Percentiles rank a stretch among this genome's conserved stretches.
phyloP scores from a whole-genome alignment of 2,329 filamentous ascomycete genomes.

The Fusarium graminum region DNA sequence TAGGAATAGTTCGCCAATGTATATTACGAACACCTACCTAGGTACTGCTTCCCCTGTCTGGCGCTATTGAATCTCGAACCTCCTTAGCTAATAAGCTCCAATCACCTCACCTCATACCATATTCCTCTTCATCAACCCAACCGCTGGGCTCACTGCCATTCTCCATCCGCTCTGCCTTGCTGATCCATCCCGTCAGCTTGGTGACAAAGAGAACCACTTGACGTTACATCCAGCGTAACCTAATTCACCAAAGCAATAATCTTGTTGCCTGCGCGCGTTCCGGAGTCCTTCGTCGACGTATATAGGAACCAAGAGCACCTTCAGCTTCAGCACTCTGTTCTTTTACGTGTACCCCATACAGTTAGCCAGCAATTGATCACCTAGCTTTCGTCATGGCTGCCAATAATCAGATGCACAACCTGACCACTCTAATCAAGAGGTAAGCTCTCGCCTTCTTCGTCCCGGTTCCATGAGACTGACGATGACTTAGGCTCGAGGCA shows the following conservation, averaged over 20 bases:
- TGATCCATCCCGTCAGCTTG: background rate
- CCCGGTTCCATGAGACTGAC: conserved; percentile 58
- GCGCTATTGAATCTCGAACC: conserved; percentile 28
- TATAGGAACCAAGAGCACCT: conserved; percentile 8
- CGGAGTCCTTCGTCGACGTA: background rate
- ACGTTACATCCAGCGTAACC: conserved; percentile 27
- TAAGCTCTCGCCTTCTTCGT: conserved; percentile 57
- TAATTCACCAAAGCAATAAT: conserved; percentile 28
- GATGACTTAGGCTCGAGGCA: conserved; percentile 84
- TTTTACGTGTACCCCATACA: background rate
- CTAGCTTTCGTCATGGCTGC: conserved; percentile 70
- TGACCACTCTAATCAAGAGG: conserved; percentile 98
- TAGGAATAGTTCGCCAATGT: background rate
- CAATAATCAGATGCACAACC: conserved; percentile 90
- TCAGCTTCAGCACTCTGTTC: conserved; percentile 1
- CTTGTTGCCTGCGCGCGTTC: conserved; percentile 30
- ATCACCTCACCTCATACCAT: conserved; percentile 36
- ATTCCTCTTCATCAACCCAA: conserved; percentile 1
- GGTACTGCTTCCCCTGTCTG: conserved; percentile 17
- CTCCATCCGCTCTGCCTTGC: background rate
- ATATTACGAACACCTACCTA: background rate
- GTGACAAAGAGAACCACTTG: conserved; percentile 4
- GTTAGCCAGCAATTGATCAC: background rate
- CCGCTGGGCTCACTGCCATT: background rate
- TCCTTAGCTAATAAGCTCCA: conserved; percentile 33